Base-by-base conservation (phyloP, 192 early-diverging fungal species). In the Glomus cerebriforme region DNA sequence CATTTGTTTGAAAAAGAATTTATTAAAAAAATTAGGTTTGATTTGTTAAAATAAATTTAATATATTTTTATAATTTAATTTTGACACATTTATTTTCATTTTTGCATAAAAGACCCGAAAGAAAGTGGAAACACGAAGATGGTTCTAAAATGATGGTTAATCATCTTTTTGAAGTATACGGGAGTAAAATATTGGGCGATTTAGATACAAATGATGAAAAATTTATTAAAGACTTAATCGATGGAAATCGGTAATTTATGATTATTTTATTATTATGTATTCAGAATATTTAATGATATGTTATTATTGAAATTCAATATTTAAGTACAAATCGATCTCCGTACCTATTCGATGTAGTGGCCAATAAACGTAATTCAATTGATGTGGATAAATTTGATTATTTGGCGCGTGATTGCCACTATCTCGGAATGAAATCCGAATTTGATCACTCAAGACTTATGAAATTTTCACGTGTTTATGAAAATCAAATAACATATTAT, bases 361-460 rank as follows among this genome's bases (percentile, higher is more conserved):
- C 96, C 59, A 99, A 99, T 88, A 92, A 97, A 82, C 87, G 92
- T 49, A 99, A 96, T 81, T 92, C 91, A 26, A 85, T 99, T 22
- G 97, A 99, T 80, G 96, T 98, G 3, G 97, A 99, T 83, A 97
- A 97, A 84, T 96, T 97, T 72, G 91, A 92, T 82, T 94, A 92
- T 75, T 83, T 93, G 27, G 87, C 92, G 81, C 83, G 93, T 19
- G 93, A 93, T 84, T 95, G 93, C 73, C 90, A 93, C 80, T 95
- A 97, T 75, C 83, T 93, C 19, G 92, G 92, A 4, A 83, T 95
- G 24, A 87, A 84, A 49, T 83, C 78, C 39, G 39, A 22, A 43
- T 86, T 83, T 32, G 87, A 89, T 63, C 82, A 80, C 34, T 83
- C 83, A 9, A 84, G 96, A 39, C 83, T 96, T 3, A 93, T 98